Base-by-base conservation (phyloP, 106 monocot genomes). In the Allium cepa region DNA sequence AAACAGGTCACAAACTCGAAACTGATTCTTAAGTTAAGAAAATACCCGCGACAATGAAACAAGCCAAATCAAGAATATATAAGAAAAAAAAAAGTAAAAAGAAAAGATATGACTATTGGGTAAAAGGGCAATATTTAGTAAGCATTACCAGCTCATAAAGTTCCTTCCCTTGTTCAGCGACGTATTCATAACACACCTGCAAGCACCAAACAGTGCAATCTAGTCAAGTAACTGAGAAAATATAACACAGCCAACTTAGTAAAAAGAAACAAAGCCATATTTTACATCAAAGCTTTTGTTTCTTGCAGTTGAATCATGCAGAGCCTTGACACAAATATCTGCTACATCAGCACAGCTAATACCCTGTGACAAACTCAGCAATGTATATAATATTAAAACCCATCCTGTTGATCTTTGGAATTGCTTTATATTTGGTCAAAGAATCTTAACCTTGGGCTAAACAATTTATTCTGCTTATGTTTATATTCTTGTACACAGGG, bases 311-410 rank as follows among this genome's bases (percentile, higher is more conserved):
- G 92, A 82, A 66, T 97, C 96, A 80, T 97, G 96, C 62, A 97
- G 77, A 13, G 96, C 92, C 76, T 97, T 97, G 11, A 97, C 96
- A 77, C 96, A 97, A 16, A 97, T 97, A 69, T 97, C 96, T 61
- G 96, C 96, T 22, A 97, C 96, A 80, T 97, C 96, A 27, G 96
- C 96, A 55, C 96, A 97, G 72, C 96, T 87, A 70, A 97, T 97
- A 67, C 92, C 83, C 96, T 97, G 73, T 63, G 75, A 65, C 17
- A 74, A 64, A 50, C 13, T 9, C 36, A 62, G 18, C 9, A 53
- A 56, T 10, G 51, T 14, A 1, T 17, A 26, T 36, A 36, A 36
- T 36, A 36, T 36, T 36, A 3, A 36, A 36, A 36, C 36, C 22
- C 22, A 22, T 1, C 0, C 22, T 0, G 22, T 1, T 22, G 22